Percentiles rank a stretch among this genome's conserved stretches.
Evolutionary conservation across 177 flowering plant genomes (phyloP).

Genomic region (Tripterygium wilfordii): DNA sequence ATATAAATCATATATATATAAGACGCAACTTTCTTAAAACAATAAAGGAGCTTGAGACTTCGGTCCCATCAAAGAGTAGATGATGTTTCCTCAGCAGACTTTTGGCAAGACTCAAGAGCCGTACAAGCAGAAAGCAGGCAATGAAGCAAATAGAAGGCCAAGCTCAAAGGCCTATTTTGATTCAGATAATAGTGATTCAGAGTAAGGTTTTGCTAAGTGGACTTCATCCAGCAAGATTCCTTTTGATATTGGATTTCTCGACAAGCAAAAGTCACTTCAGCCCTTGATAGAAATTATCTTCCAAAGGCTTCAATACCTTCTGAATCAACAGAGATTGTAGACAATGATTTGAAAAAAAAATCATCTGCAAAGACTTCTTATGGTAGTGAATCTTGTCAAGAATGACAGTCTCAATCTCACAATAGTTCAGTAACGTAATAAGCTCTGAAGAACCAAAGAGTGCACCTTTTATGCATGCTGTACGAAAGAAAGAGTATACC

Average conservation of each 20-base stretch:
- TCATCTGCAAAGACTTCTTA: slow-evolving; percentile 14
- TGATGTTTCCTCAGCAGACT: slow-evolving; percentile 6
- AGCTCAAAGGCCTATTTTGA: slow-evolving; percentile 31
- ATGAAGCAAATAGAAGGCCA: slow-evolving; percentile 5
- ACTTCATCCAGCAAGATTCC: slow-evolving; percentile 13
- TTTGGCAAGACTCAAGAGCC: slow-evolving; percentile 9
- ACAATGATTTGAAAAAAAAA: slow-evolving; percentile 12
- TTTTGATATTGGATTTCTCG: slow-evolving; percentile 36
- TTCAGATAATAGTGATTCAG: slow-evolving; percentile 40
- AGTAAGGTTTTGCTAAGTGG: slow-evolving; percentile 26
- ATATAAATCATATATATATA: too few relatives aligned
- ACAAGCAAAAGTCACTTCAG: slow-evolving; percentile 40
- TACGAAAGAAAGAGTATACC: too few relatives aligned
- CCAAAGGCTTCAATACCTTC: slow-evolving; percentile 8
- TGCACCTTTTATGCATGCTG: too few relatives aligned
- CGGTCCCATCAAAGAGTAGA: too few relatives aligned
- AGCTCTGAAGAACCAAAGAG: too few relatives aligned
- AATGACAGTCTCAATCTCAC: too few relatives aligned
- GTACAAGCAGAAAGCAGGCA: slow-evolving; percentile 10
- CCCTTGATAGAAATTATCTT: slow-evolving; percentile 6
- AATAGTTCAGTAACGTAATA: too few relatives aligned
- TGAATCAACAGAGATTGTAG: slow-evolving; percentile 15
- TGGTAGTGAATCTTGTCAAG: too few relatives aligned
- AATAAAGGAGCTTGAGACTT: too few relatives aligned
- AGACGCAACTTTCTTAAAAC: too few relatives aligned